Base-by-base conservation (phyloP, 2,329 filamentous ascomycete genomes). In the Macrophomina phaseolina region DNA sequence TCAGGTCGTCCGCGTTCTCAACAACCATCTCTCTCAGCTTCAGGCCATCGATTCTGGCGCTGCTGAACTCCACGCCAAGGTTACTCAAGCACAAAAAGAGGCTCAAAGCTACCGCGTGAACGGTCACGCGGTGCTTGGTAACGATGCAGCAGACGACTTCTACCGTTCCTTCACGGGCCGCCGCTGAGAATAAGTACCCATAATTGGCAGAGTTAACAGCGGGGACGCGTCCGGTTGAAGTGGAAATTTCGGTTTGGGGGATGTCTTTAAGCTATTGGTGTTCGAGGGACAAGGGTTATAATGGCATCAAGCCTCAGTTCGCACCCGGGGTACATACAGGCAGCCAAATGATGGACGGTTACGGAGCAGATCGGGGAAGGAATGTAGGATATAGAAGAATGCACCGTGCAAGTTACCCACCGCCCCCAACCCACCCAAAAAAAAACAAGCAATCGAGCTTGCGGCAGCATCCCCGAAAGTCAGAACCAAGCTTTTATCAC, bases 1-100 rank as follows among this genome's bases (percentile, higher is more conserved):
- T 72, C 93, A 97, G 80, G 97, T 99, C 74, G 94, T 98, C 64
- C 90, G 93, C 69, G 93, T 98, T 60, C 89, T 99, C 72, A 99
- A 99, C 78, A 89, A 90, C 30, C 95, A 99, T 78, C 88, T 99
- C 45, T 89, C 90, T 42, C 94, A 97, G 79, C 85, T 99, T 68
- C 94, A 97, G 80, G 91, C 91, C 82, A 98, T 99, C 77, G 94
- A 98, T 76, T 88, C 89, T 70, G 94, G 94, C 70, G 91, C 94
- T 42, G 87, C 89, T 16, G 86, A 90, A 38, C 84, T 98, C 64
- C 91, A 96, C 78, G 85, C 89, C 68, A 97, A 97, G 85, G 92
- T 98, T 62, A 81, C 84, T 5, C 87, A 90, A 36, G 92, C 94
- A 30, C 93, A 97, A 77, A 94, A 94, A 80, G 87, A 92, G 42